Evolutionary conservation across 306 rosid species (phyloP), one percentile per base, ranked within the genome.

Genomic region (Sesbania bispinosa): DNA sequence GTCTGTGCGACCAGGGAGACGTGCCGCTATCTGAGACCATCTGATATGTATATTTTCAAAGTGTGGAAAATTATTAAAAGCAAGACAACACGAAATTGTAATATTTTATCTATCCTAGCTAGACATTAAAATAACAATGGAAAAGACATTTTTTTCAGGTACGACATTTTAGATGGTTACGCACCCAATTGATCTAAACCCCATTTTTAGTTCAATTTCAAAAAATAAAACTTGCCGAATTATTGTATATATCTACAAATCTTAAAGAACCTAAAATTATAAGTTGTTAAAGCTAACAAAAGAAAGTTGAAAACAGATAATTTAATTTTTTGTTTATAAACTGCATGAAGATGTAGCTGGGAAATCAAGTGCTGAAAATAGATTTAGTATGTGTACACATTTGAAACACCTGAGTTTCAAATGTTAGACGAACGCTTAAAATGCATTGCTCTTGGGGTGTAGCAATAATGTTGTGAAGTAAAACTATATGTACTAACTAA

Each of bases 11-110:
- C 98, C 98, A 0, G 98, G 98, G 16, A 93, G 93, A 67, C 96
- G 96, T 36, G 96, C 92, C 0, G 98, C 98, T 39, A 93, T 93
- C 55, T 93, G 98, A 76, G 98, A 93, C 98, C 98, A 93, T 80
- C 98, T 93, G 77, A 75, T 0, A 77, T 50, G 57, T 13, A n/a
- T n/a, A 35, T 38, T 19, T 45, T 50, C 45, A 58, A 16, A 61
- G 10, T 9, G 11, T n/a, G n/a, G n/a, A 0, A 50, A 45, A 52
- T 62, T 10, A 19, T 58, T 1, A 43, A 0, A 45, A 42, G 7
- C 5, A 29, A n/a, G n/a, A n/a, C n/a, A n/a, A n/a, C n/a, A n/a
- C n/a, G n/a, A n/a, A n/a, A n/a, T n/a, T n/a, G n/a, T n/a, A n/a
- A n/a, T n/a, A n/a, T n/a, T n/a, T n/a, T n/a, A n/a, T n/a, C n/a